Evolutionary conservation across 2,329 filamentous ascomycete genomes (phyloP), one percentile per base, ranked within the genome.

Genomic region (Fusarium torulosum): DNA sequence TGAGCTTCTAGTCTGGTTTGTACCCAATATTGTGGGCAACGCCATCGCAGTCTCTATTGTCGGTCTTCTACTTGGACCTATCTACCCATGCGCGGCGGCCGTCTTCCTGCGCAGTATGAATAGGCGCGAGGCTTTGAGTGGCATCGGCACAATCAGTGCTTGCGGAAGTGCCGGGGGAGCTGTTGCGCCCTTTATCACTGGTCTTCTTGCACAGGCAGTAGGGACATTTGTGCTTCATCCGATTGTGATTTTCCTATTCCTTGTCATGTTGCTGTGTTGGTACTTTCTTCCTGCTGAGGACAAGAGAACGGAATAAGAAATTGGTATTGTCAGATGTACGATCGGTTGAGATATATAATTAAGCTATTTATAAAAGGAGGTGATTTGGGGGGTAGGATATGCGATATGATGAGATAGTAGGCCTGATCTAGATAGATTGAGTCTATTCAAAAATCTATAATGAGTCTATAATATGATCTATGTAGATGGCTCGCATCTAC

Each of bases 1-100:
- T 66, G 87, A 96, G 78, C 77, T 94, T n/a, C 81, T 96, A 25
- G 89, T 92, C 11, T 96, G 93, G 93, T 80, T 88, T 31, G 85
- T 94, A 25, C 92, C 91, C 2, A 92, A 93, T 74, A 81, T 94
- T n/a, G 80, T 92, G 31, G 89, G 89, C 15, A 85, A 91, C 67
- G 88, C 89, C 19, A 89, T 91, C 2, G 85, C 88, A 4, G 85
- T 92, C 5, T 81, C 87, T 77, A 79, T 96, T 23, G 84, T 96
- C 19, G 93, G 93, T 14, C 78, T 96, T 9, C 78, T 96, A 29
- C 81, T 96, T 1, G 93, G 93, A 0, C 92, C 93, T 0, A 84
- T 96, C 6, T 96, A 94, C 73, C 92, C 93, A 0, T 94, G 91
- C 74, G 87, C 89, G 0, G 84, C 86, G 5, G 85, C 86, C 1